These are phyloP conservation scores for Diacronema lutheri DNA, from an alignment of 78 protist genomes.

Conservation along the genomic window DNA sequence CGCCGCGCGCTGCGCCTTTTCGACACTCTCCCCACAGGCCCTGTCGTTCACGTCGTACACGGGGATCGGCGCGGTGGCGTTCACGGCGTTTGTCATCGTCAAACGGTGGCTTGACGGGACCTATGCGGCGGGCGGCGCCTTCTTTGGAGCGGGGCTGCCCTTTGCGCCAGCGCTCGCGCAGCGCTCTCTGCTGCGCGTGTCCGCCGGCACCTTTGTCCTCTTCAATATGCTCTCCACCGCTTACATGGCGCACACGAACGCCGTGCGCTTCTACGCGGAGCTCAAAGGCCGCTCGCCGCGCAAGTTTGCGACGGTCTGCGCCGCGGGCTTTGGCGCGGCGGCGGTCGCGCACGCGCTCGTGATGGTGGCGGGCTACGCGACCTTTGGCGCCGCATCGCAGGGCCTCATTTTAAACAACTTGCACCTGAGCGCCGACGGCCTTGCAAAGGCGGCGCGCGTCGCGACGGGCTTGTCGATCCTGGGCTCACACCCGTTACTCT, in stretches of 20 bases:
- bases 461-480: background rate
- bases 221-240: slow-evolving; percentile 9
- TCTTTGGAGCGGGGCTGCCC: background rate
- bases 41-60: background rate
- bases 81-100: background rate
- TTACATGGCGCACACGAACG: slow-evolving; percentile 7
- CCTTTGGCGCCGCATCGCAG: slow-evolving; percentile 4
- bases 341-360: too few relatives aligned
- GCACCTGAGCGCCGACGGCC: background rate
- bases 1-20: background rate
- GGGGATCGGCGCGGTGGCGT: background rate
- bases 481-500: background rate
- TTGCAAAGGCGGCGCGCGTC: background rate
- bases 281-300: too few relatives aligned
- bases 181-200: background rate
- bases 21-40: too few relatives aligned
- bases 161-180: background rate
- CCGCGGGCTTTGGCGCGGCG: too few relatives aligned
- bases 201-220: background rate
- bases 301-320: too few relatives aligned
- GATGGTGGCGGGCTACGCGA: background rate
- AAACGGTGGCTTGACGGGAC: background rate
- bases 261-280: background rate
- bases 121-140: background rate
- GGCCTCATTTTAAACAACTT: slow-evolving; percentile 9